A percentile compares a stretch with the other conserved stretches of the same genome.
These are phyloP conservation scores for Osmanthus fragrans DNA, from an alignment of 257 asterid species.

Conservation along the genomic window DNA sequence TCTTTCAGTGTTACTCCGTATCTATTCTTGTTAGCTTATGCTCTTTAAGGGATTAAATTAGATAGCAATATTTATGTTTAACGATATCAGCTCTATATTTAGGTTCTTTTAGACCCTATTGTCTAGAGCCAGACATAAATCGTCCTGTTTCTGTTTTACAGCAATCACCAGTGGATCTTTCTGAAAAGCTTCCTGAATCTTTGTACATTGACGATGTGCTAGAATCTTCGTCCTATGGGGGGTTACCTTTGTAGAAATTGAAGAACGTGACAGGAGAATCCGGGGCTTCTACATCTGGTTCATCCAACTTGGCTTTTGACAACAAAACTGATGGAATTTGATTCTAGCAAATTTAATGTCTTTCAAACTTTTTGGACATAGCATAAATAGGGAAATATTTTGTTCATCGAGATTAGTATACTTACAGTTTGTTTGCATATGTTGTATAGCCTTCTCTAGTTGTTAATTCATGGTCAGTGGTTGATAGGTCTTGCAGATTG, in stretches of 20 bases:
- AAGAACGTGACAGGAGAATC: slow-evolving; percentile 23
- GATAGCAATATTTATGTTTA: too few relatives aligned
- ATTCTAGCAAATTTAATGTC: background rate
- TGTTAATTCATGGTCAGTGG: too few relatives aligned
- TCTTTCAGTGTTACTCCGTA: too few relatives aligned
- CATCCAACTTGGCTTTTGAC: slow-evolving; percentile 26
- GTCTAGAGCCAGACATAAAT: slow-evolving; percentile 8
- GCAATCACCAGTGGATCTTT: slow-evolving; percentile 44
- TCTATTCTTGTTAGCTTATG: too few relatives aligned
- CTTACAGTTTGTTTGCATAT: slow-evolving; percentile 2
- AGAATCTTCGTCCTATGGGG: slow-evolving; percentile 35
- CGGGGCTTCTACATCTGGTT: slow-evolving; percentile 57
- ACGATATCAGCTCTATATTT: too few relatives aligned
- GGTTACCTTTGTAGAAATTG: slow-evolving; percentile 25
- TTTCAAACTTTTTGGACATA: slow-evolving; percentile 18
- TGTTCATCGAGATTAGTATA: slow-evolving; percentile 19
- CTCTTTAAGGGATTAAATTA: too few relatives aligned
- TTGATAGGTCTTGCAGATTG: too few relatives aligned
- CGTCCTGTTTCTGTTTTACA: slow-evolving; percentile 20
- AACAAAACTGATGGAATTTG: slow-evolving; percentile 21
- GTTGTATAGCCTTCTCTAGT: slow-evolving; percentile 23
- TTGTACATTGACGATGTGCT: slow-evolving; percentile 87
- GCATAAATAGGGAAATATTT: background rate
- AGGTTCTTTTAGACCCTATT: too few relatives aligned
- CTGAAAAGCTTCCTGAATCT: slow-evolving; percentile 72